phyloP scores from a whole-genome alignment of 805 yeast genomes.

The Hanseniaspora guilliermondii region DNA sequence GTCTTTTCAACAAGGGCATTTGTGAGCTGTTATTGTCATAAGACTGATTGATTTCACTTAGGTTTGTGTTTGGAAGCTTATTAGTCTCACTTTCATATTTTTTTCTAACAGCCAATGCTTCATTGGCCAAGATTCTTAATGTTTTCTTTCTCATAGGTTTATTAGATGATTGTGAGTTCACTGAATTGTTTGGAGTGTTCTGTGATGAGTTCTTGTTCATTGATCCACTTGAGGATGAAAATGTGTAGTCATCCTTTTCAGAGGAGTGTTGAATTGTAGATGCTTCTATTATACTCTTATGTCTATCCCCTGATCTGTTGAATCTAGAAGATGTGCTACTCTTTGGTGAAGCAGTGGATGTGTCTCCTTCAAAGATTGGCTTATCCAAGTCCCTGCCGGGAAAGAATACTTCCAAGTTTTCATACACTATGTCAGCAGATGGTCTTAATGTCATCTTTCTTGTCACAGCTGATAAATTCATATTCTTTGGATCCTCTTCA shows the following conservation, averaged over 20 bases:
- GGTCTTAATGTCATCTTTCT: conserved; percentile 71
- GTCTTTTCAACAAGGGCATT: conserved; percentile 38
- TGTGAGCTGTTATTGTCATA: conserved; percentile 19
- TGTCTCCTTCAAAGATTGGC: conserved; percentile 66
- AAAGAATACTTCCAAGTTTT: conserved; percentile 80
- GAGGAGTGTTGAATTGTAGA: conserved; percentile 13
- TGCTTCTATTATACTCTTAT: conserved; percentile 10
- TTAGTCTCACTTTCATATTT: conserved; percentile 17
- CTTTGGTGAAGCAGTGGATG: conserved; percentile 46
- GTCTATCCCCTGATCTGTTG: neutral
- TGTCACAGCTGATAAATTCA: neutral
- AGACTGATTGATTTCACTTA: neutral
- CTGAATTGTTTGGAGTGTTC: neutral
- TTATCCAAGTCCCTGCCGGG: conserved; percentile 87
- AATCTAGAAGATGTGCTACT: conserved; percentile 9
- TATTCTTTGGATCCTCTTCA: neutral
- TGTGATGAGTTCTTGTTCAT: neutral
- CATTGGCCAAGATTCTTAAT: conserved; percentile 83
- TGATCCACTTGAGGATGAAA: conserved; percentile 2
- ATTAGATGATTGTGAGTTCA: conserved; percentile 12
- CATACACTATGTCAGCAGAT: conserved; percentile 84
- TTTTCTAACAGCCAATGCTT: conserved; percentile 59
- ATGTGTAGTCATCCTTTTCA: conserved; percentile 13
- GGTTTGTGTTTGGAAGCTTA: conserved; percentile 16
- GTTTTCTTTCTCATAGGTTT: conserved; percentile 67